Evolutionary conservation across 495 filamentous ascomycete species (phyloP).

Genomic region (Hypoxylon crocopeplum): DNA sequence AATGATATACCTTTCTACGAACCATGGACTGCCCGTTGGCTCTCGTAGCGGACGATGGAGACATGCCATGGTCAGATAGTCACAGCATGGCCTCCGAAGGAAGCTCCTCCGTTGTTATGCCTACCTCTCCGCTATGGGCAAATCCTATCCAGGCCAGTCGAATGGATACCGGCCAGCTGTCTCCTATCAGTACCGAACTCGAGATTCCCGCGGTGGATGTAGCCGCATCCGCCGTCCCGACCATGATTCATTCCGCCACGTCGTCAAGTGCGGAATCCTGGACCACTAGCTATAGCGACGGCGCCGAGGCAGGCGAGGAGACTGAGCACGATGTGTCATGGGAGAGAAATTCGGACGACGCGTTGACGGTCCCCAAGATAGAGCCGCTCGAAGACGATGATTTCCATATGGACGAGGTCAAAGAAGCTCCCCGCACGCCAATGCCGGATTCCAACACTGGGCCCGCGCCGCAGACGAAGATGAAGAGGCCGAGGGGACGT

Average conservation of each 20-base stretch:
- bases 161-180: conserved; percentile 54
- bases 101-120: conserved; percentile 43
- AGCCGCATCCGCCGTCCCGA: conserved; percentile 41
- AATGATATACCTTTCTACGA: conserved; percentile 31
- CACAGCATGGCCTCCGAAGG: conserved; percentile 54
- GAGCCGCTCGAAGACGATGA: conserved; percentile 57
- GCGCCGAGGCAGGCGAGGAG: conserved; percentile 23
- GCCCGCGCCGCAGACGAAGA: conserved; percentile 40
- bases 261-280: conserved; percentile 46
- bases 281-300: conserved; percentile 43
- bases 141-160: conserved; percentile 42
- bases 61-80: conserved; percentile 51
- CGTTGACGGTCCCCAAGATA: conserved; percentile 49
- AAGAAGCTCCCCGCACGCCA: conserved; percentile 49
- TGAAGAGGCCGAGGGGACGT: conserved; percentile 73
- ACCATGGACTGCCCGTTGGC: conserved; percentile 52
- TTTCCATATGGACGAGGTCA: conserved; percentile 54
- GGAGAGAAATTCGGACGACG: conserved; percentile 48
- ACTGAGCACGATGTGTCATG: conserved; percentile 42
- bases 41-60: conserved; percentile 49
- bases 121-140: conserved; percentile 48
- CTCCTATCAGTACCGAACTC: conserved; percentile 57
- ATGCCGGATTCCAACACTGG: conserved; percentile 28
- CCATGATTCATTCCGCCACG: conserved; percentile 42
- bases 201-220: conserved; percentile 43